Evolutionary conservation across 371 early-diverging fungal species (phyloP).

Genomic region (Mucor irregularis): DNA sequence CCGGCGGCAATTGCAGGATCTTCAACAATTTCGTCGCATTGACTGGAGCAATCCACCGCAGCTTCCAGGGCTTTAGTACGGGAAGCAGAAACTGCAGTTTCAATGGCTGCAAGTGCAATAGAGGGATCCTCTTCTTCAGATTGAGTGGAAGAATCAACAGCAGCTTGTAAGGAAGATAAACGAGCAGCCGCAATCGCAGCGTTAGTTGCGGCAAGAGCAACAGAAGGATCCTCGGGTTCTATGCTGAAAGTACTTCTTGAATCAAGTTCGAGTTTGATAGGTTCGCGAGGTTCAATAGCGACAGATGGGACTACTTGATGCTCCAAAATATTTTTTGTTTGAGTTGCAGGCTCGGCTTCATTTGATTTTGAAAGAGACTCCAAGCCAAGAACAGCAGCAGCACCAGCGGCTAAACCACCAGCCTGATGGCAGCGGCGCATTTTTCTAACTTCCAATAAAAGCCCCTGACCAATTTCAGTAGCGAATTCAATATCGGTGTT

Average conservation of each 20-base stretch:
- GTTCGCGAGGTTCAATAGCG: too few relatives aligned
- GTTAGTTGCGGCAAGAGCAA: constrained; percentile 4
- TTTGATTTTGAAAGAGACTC: neutral
- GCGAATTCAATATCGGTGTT: constrained; percentile 60
- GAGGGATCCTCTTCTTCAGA: constrained; percentile 4
- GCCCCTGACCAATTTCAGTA: constrained; percentile 57
- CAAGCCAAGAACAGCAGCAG: neutral
- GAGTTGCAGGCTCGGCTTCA: neutral
- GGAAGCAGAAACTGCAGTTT: neutral
- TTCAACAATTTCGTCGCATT: constrained; percentile 1
- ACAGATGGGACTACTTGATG: too few relatives aligned
- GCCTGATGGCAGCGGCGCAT: constrained; percentile 33
- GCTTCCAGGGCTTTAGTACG: neutral
- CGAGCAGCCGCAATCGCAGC: constrained; percentile 3
- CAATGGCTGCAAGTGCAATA: neutral
- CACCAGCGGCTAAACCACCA: neutral
- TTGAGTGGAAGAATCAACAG: constrained; percentile 11
- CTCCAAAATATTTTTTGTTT: too few relatives aligned
- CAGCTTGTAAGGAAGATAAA: neutral
- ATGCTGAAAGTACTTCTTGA: too few relatives aligned
- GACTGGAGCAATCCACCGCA: neutral
- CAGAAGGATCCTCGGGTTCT: constrained; percentile 6
- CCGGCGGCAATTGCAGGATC: constrained; percentile 2
- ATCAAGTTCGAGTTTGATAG: too few relatives aligned
- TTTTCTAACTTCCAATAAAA: constrained; percentile 52